Evolutionary conservation across 1,139 yeast species (phyloP), one percentile per base, ranked within the genome.

Genomic region (Pichia sp.): DNA sequence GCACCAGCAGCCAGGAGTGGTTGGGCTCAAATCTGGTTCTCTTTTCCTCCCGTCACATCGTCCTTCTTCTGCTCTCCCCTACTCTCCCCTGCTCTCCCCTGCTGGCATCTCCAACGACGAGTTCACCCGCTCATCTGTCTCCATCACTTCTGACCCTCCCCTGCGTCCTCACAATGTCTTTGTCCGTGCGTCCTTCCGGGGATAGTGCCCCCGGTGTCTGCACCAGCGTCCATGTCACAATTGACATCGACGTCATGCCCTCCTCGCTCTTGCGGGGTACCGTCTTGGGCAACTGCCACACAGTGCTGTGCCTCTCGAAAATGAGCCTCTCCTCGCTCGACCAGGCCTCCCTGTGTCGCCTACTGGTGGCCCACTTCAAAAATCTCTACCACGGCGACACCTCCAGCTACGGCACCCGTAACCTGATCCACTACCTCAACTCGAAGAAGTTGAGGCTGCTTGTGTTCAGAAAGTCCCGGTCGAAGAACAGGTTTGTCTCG

Each of bases 251-350:
- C 16, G 29, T 53, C 12, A n/a, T 50, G 20, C 51, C 36, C 8
- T 53, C 56, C 12, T 38, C 53, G 10, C 48, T 53, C 27, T 31
- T 53, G 17, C 42, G 53, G 31, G 56, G 56, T 9, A 50, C 51
- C 10, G 12, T 16, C 24, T 14, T 53, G 7, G 53, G 45, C 24
- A 30, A 38, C 5, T 47, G 17, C n/a, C 38, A 44, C 14, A 24
- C 41, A 4, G 17, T 16, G 6, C 12, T 51, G 33, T 3, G 7
- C 16, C 20, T 50, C 3, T 14, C 46, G 6, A 24, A 36, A 45
- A 12, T 36, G 40, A 36, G 40, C 16, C 10, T 16, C 40, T 42
- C 40, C 29, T 33, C 46, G 14, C 30, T 12, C 31, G 17, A 33
- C 36, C 17, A 29, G 42, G 27, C 27, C 10, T 40, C 36, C 14